phyloP scores from a whole-genome alignment of 2,329 filamentous ascomycete species.

The Botrytis aclada region DNA sequence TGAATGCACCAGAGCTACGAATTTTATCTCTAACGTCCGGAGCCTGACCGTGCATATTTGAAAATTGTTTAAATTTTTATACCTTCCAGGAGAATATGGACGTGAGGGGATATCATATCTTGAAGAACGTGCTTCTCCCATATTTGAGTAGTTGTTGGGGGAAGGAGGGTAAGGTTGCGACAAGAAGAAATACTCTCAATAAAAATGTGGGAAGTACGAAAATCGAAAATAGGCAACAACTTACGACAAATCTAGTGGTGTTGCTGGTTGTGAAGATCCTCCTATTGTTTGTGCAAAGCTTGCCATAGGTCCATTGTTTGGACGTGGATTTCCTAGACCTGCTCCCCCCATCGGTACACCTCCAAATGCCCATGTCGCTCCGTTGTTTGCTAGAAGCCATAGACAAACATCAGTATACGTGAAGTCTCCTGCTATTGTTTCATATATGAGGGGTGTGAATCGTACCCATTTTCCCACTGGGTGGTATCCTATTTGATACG shows the following conservation, averaged over 20 bases:
- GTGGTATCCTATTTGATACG: conserved; percentile 58
- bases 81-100: conserved; percentile 14
- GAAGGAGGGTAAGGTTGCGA: not conserved
- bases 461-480: conserved; percentile 64
- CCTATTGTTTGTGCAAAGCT: conserved; percentile 65
- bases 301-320: conserved; percentile 55
- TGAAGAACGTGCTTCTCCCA: not conserved
- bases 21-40: not conserved
- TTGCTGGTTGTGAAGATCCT: conserved; percentile 58
- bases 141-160: conserved; percentile 3
- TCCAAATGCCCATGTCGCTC: conserved; percentile 59
- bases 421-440: not conserved
- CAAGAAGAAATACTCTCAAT: not conserved
- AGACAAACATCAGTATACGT: conserved; percentile 28
- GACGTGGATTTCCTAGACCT: conserved; percentile 51
- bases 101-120: not conserved
- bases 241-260: conserved; percentile 63
- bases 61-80: not conserved
- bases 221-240: conserved; percentile 40
- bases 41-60: not conserved
- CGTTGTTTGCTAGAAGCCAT: conserved; percentile 38
- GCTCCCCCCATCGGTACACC: conserved; percentile 58
- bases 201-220: conserved; percentile 17
- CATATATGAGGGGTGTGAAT: conserved; percentile 18
- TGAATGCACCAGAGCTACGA: not conserved